Evolutionary conservation across 2,329 filamentous ascomycete genomes (phyloP).

Genomic region (Ophioceras dolichostomum): DNA sequence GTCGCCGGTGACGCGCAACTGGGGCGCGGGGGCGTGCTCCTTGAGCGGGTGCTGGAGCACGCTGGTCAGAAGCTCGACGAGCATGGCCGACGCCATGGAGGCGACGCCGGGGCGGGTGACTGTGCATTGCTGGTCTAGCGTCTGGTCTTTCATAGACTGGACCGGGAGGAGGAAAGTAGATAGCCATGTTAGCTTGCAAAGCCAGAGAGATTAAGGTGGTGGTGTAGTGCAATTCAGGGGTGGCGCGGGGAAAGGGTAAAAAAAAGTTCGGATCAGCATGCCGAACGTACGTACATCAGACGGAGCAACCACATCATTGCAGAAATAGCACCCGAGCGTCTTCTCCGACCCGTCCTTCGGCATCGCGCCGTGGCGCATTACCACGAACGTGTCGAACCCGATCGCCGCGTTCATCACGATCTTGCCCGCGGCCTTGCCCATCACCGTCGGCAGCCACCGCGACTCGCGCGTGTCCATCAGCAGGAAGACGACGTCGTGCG

Average conservation of each 20-base stretch:
- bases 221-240: slow-evolving; percentile 1
- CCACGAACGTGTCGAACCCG: slow-evolving; percentile 92
- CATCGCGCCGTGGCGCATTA: slow-evolving; percentile 84
- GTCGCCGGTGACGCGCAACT: slow-evolving; percentile 14
- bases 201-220: too few relatives aligned
- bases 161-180: background rate
- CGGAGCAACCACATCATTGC: slow-evolving; percentile 92
- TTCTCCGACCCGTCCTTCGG: slow-evolving; percentile 41
- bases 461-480: slow-evolving; percentile 95
- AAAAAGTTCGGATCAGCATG: background rate
- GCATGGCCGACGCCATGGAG: slow-evolving; percentile 77
- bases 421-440: slow-evolving; percentile 87
- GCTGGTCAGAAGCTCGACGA: slow-evolving; percentile 83
- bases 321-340: slow-evolving; percentile 91
- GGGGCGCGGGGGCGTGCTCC: slow-evolving; percentile 47
- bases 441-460: slow-evolving; percentile 88
- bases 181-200: background rate
- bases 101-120: slow-evolving; percentile 90
- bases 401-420: slow-evolving; percentile 95
- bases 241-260: too few relatives aligned
- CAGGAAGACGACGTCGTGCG: slow-evolving; percentile 89
- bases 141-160: slow-evolving; percentile 86
- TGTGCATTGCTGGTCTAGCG: slow-evolving; percentile 94
- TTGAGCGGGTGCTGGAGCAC: slow-evolving; percentile 75
- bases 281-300: slow-evolving; percentile 69